These are phyloP conservation scores for Collybiopsis luxurians DNA, from an alignment of 768 basidiomycete species.

Conservation along the genomic window DNA sequence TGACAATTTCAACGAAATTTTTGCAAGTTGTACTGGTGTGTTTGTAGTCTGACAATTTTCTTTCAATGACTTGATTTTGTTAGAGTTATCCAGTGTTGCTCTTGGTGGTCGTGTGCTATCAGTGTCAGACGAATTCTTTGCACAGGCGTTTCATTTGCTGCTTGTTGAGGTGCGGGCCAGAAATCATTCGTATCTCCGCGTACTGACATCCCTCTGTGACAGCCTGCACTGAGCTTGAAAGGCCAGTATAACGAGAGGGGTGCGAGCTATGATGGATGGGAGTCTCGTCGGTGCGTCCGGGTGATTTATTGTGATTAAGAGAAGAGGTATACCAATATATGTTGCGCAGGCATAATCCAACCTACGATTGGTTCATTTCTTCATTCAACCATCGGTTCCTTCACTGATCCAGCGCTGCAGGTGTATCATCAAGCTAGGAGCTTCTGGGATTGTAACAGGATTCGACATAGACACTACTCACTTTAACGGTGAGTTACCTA, in stretches of 20 bases:
- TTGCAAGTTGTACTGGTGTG: constrained; percentile 52
- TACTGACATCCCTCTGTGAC: not conserved
- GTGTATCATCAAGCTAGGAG: constrained; percentile 89
- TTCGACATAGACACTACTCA: constrained; percentile 96
- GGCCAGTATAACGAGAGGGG: constrained; percentile 98
- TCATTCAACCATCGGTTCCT: not conserved
- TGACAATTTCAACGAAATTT: constrained; percentile 43
- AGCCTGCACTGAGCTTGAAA: constrained; percentile 87
- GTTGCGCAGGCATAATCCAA: constrained; percentile 86
- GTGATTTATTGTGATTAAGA: too few relatives aligned
- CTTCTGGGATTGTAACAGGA: constrained; percentile 67
- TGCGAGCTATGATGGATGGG: constrained; percentile 94
- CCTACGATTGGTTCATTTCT: constrained; percentile 73
- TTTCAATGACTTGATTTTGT: not conserved
- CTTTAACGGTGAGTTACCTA: constrained; percentile 66
- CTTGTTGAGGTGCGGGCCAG: constrained; percentile 32
- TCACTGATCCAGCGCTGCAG: constrained; percentile 32
- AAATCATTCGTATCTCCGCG: not conserved
- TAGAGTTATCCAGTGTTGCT: constrained; percentile 87
- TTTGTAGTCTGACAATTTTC: not conserved
- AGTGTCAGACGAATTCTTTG: constrained; percentile 97
- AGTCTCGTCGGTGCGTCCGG: too few relatives aligned
- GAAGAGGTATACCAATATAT: too few relatives aligned
- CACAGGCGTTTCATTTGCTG: constrained; percentile 78
- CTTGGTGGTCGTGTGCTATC: constrained; percentile 73